Evolutionary conservation across 2,329 filamentous ascomycete genomes (phyloP).

Genomic region (Teratosphaeria gauchensis): DNA sequence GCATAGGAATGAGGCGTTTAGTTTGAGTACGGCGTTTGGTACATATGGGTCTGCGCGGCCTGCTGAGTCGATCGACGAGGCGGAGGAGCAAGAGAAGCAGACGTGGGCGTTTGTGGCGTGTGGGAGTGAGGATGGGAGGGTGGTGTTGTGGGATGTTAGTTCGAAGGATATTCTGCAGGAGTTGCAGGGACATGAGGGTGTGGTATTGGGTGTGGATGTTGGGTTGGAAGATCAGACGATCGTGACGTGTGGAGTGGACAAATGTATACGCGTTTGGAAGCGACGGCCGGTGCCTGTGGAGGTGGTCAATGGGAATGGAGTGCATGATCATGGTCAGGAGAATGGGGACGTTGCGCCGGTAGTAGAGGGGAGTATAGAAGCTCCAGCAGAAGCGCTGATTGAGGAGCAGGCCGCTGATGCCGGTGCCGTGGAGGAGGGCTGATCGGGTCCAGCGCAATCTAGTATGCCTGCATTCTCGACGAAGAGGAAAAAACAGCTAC

Average conservation of each 20-base stretch:
- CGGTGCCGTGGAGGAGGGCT: too few relatives aligned
- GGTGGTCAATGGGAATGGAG: neutral
- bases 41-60: slow-evolving; percentile 39
- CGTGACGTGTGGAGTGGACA: slow-evolving; percentile 54
- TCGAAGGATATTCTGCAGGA: slow-evolving; percentile 73
- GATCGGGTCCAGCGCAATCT: too few relatives aligned
- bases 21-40: slow-evolving; percentile 77
- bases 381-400: neutral
- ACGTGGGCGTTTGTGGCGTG: slow-evolving; percentile 59
- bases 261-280: slow-evolving; percentile 53
- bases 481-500: too few relatives aligned
- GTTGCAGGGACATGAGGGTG: slow-evolving; percentile 46
- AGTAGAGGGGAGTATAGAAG: neutral
- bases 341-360: too few relatives aligned
- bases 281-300: slow-evolving; percentile 4
- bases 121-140: slow-evolving; percentile 77
- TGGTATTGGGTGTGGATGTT: slow-evolving; percentile 51
- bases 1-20: slow-evolving; percentile 74
- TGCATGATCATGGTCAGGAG: too few relatives aligned
- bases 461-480: too few relatives aligned
- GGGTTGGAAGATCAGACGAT: slow-evolving; percentile 33
- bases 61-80: slow-evolving; percentile 1
- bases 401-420: neutral
- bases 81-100: slow-evolving; percentile 13
- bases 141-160: slow-evolving; percentile 84